Conservation (phyloP, 1,139 yeast genomes). For the Geotrichum restrictum region DNA sequence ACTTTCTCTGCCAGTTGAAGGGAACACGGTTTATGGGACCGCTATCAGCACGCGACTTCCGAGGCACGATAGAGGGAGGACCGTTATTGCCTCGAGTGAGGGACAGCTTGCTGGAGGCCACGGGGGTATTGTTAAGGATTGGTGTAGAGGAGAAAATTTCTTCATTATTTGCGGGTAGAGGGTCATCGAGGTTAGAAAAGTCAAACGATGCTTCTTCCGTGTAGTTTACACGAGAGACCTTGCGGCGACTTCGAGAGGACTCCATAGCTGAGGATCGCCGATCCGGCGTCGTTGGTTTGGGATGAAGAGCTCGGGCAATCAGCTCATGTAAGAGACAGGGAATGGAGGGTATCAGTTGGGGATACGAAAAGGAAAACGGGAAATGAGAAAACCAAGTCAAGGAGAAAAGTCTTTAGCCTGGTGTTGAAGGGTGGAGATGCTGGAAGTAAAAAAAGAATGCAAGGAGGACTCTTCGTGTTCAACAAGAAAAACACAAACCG, state of each 20-base stretch:
- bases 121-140: background rate
- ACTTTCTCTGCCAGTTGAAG: slow-evolving; percentile 27
- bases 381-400: background rate
- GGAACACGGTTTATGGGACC: background rate
- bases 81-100: background rate
- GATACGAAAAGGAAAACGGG: background rate
- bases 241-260: slow-evolving; percentile 27
- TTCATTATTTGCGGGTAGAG: background rate
- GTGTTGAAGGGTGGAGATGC: background rate
- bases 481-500: background rate
- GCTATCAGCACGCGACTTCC: background rate
- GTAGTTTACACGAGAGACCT: slow-evolving; percentile 33
- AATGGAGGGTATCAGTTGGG: background rate
- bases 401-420: background rate
- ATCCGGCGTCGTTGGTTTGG: background rate
- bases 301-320: background rate
- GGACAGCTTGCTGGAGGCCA: background rate
- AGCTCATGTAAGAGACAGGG: background rate
- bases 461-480: background rate
- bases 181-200: background rate
- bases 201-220: slow-evolving; percentile 28
- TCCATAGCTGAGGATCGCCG: slow-evolving; percentile 3
- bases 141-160: background rate
- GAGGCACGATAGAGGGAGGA: background rate
- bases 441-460: background rate